Evolutionary conservation across 371 early-diverging fungal species (phyloP).

Genomic region (Lichtheimia ornata): DNA sequence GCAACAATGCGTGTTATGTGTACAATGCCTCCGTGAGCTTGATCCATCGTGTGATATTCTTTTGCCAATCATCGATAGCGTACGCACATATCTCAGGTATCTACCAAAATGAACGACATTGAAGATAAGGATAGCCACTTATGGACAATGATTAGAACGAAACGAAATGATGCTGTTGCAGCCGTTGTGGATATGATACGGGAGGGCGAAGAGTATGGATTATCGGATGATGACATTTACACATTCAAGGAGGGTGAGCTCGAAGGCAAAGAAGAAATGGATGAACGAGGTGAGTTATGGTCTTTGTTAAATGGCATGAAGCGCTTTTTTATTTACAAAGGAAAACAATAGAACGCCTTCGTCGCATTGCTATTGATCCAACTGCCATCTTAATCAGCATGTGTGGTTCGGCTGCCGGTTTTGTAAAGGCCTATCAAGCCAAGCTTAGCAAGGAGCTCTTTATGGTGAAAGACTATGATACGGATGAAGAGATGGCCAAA

Average conservation of each 20-base stretch:
- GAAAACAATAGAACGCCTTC: neutral
- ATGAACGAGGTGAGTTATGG: slow-evolving; percentile 23
- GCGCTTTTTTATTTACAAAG: too few relatives aligned
- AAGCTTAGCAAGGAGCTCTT: slow-evolving; percentile 26
- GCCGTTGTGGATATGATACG: slow-evolving; percentile 34
- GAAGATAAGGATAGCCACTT: neutral
- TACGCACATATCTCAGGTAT: slow-evolving; percentile 33
- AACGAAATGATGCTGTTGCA: slow-evolving; percentile 26
- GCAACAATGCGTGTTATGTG: slow-evolving; percentile 34
- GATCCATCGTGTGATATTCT: slow-evolving; percentile 38
- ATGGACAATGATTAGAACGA: slow-evolving; percentile 9
- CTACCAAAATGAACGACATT: neutral
- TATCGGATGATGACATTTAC: slow-evolving; percentile 18
- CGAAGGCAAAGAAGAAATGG: slow-evolving; percentile 13
- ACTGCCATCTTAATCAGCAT: slow-evolving; percentile 38
- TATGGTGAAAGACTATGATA: slow-evolving; percentile 24
- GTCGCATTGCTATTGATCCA: slow-evolving; percentile 24
- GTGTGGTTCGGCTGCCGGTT: slow-evolving; percentile 25
- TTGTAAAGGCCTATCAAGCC: slow-evolving; percentile 32
- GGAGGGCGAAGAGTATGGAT: slow-evolving; percentile 17
- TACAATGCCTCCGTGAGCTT: slow-evolving; percentile 28
- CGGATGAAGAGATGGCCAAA: slow-evolving; percentile 23
- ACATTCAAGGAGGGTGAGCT: slow-evolving; percentile 28
- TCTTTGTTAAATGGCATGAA: too few relatives aligned
- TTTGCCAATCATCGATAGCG: slow-evolving; percentile 23